phyloP scores from a whole-genome alignment of 2,329 filamentous ascomycete genomes.

The Albophoma yamanashiensis region DNA sequence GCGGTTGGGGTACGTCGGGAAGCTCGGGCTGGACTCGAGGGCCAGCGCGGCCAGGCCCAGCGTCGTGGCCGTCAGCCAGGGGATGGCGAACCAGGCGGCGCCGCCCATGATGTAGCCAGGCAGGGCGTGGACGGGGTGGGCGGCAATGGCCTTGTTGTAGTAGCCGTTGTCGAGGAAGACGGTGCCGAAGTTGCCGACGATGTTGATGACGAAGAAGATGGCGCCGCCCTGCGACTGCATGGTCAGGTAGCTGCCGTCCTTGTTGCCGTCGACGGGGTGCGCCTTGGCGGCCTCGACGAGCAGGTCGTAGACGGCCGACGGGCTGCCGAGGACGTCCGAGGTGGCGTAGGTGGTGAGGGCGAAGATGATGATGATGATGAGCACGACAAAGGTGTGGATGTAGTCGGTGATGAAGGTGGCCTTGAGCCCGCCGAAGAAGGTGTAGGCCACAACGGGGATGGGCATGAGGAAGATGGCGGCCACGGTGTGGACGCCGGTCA shows the following conservation, averaged over 20 bases:
- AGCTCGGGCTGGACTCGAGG: slow-evolving; percentile 60
- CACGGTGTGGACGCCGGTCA: slow-evolving; percentile 44
- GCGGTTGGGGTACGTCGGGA: slow-evolving; percentile 62
- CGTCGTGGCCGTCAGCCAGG: slow-evolving; percentile 80
- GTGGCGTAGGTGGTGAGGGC: slow-evolving; percentile 73
- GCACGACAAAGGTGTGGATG: slow-evolving; percentile 73
- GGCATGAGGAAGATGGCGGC: slow-evolving; percentile 47
- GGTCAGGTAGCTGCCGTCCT: slow-evolving; percentile 72
- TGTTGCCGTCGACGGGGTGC: slow-evolving; percentile 73
- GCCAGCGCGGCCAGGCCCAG: slow-evolving; percentile 77
- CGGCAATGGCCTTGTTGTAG: slow-evolving; percentile 90
- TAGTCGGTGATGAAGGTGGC: slow-evolving; percentile 81
- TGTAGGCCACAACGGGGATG: slow-evolving; percentile 53
- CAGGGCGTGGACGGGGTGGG: slow-evolving; percentile 72
- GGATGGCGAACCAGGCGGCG: slow-evolving; percentile 85
- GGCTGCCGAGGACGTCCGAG: slow-evolving; percentile 61
- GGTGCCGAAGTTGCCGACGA: slow-evolving; percentile 70
- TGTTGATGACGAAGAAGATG: slow-evolving; percentile 88
- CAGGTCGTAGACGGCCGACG: slow-evolving; percentile 66
- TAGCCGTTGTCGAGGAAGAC: slow-evolving; percentile 84
- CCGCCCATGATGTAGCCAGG: slow-evolving; percentile 84
- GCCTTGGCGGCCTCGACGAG: slow-evolving; percentile 54
- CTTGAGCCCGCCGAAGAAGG: slow-evolving; percentile 69
- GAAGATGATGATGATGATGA: slow-evolving; percentile 81
- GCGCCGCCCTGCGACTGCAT: slow-evolving; percentile 64